Evolutionary conservation across 129 eudicot genomes (phyloP).

Genomic region (Tagetes patula): DNA sequence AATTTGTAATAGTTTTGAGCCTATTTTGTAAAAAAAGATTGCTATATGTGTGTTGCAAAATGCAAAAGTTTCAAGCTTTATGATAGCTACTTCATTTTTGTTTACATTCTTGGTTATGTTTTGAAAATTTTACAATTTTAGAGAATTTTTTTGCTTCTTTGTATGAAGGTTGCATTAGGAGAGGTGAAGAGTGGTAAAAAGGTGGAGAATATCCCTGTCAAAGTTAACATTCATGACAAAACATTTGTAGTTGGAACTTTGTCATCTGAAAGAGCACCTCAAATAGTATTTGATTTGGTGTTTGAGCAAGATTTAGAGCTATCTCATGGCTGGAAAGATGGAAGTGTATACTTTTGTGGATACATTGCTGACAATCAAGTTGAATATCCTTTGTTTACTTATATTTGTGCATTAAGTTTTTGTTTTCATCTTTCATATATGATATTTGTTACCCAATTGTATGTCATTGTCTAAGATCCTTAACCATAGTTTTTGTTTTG

Average conservation of each 20-base stretch:
- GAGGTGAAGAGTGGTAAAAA: slow-evolving; percentile 60
- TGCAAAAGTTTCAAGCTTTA: not conserved
- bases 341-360: slow-evolving; percentile 72
- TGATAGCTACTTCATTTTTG: not conserved
- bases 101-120: not conserved
- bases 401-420: not conserved
- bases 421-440: too few relatives aligned
- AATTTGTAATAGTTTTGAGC: not conserved
- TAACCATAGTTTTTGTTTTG: slow-evolving; percentile 21
- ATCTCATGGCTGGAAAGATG: slow-evolving; percentile 79
- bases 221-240: slow-evolving; percentile 38
- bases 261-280: slow-evolving; percentile 54
- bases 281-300: slow-evolving; percentile 66
- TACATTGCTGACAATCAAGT: slow-evolving; percentile 45
- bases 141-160: not conserved
- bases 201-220: slow-evolving; percentile 43
- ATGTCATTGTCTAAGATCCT: slow-evolving; percentile 15
- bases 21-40: not conserved
- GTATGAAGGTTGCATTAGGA: slow-evolving; percentile 64
- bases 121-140: not conserved
- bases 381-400: slow-evolving; percentile 30
- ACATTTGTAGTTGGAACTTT: slow-evolving; percentile 51
- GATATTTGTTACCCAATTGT: too few relatives aligned
- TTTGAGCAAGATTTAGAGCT: slow-evolving; percentile 72
- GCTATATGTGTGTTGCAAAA: too few relatives aligned